Conservation (phyloP, 768 basidiomycete species). For the Rossbeevera mucosa region DNA sequence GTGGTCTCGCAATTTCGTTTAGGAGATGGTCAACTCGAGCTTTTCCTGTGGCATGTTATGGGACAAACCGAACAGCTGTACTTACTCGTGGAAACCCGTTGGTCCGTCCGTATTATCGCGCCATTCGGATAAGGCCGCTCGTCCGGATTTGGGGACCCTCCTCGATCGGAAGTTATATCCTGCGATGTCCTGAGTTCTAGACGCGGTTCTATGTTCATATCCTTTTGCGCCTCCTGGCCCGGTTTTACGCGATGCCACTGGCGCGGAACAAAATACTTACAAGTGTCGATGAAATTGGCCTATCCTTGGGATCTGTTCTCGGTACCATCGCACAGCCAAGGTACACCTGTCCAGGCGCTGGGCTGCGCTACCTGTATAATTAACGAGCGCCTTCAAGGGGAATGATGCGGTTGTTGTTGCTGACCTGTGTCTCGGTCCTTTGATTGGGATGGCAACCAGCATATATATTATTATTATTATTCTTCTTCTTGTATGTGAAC, state of each 20-base stretch:
- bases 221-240: constrained; percentile 13
- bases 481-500: constrained; percentile 22
- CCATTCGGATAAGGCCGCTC: constrained; percentile 30
- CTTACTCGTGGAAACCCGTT: constrained; percentile 37
- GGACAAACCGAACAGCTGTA: constrained; percentile 35
- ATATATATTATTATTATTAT: constrained; percentile 5
- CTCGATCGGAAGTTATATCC: constrained; percentile 14
- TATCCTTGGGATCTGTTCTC: constrained; percentile 3
- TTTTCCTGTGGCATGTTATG: constrained; percentile 36
- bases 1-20: constrained; percentile 44
- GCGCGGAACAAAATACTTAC: constrained; percentile 2
- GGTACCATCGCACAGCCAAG: constrained; percentile 9
- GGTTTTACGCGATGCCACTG: constrained; percentile 7
- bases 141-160: constrained; percentile 24
- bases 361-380: constrained; percentile 1
- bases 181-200: constrained; percentile 18
- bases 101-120: constrained; percentile 30
- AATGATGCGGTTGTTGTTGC: constrained; percentile 9
- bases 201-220: constrained; percentile 2
- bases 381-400: constrained; percentile 8
- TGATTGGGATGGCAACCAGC: not conserved
- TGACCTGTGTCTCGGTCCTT: constrained; percentile 6
- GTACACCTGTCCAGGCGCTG: constrained; percentile 9
- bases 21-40: constrained; percentile 44
- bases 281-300: not conserved